Evolutionary conservation across 73 alveolate species (phyloP).

Genomic region (Paramecium sonneborni): DNA sequence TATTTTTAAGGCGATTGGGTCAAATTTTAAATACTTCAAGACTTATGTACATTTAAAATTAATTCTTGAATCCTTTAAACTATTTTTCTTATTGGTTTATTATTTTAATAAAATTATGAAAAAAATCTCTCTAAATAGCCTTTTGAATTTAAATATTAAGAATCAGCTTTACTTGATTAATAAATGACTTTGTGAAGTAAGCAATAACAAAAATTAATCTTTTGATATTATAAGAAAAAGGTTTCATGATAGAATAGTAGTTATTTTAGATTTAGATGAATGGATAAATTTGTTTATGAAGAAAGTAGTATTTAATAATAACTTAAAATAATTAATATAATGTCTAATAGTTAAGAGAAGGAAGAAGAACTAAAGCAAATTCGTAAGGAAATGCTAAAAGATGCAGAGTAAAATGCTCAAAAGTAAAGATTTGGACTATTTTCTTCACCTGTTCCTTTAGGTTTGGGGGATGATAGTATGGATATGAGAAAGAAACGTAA

Average conservation of each 20-base stretch:
- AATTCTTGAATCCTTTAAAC: no score
- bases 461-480: not conserved
- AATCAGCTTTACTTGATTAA: not conserved
- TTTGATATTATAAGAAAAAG: not conserved
- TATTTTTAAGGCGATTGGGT: no score
- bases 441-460: constrained; percentile 37
- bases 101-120: no score
- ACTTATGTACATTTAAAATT: no score
- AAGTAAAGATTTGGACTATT: constrained; percentile 34
- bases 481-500: constrained; percentile 30
- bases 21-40: no score
- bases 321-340: not conserved
- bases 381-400: not conserved
- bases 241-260: not conserved
- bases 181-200: not conserved
- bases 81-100: no score
- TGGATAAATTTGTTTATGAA: no score
- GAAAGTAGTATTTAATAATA: no score
- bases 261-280: no score
- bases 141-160: not conserved
- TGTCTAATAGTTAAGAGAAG: constrained; percentile 17
- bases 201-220: not conserved
- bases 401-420: not conserved
- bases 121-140: not conserved
- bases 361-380: not conserved